Conservation (phyloP, 768 basidiomycete genomes). For the Tricholoma furcatifolium region DNA sequence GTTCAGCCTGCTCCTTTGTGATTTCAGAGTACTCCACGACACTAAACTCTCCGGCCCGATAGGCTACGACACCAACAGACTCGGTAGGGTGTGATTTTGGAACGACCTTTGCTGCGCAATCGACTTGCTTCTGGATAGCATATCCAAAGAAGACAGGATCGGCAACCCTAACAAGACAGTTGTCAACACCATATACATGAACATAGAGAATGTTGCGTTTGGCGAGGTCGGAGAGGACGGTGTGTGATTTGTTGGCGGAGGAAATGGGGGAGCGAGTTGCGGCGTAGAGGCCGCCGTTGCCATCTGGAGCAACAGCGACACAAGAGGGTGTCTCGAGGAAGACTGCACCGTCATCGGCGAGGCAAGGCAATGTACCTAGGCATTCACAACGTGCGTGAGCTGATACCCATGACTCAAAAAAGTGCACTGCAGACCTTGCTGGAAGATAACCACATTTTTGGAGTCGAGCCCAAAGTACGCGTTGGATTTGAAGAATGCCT, state of each 20-base stretch:
- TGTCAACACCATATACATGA: conserved; percentile 97
- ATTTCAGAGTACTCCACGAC: conserved; percentile 99
- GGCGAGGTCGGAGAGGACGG: conserved; percentile 83
- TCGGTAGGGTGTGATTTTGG: conserved; percentile 85
- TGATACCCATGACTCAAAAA: conserved; percentile 8
- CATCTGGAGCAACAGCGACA: conserved; percentile 95
- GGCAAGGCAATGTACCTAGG: conserved; percentile 90
- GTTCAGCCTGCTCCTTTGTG: conserved; percentile 80
- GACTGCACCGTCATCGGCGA: conserved; percentile 92
- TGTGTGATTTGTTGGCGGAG: conserved; percentile 52
- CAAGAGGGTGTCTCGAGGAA: conserved; percentile 76
- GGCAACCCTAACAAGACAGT: conserved; percentile 96
- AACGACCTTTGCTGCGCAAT: conserved; percentile 96
- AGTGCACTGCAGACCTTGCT: conserved; percentile 71
- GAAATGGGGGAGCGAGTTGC: conserved; percentile 82
- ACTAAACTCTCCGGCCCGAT: conserved; percentile 77
- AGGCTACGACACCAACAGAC: conserved; percentile 92
- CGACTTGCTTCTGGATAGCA: conserved; percentile 83
- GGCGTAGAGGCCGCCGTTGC: conserved; percentile 96
- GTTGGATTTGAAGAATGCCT: conserved; percentile 77
- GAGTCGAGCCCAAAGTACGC: conserved; percentile 78
- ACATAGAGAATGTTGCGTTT: conserved; percentile 80
- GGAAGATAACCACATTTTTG: conserved; percentile 88
- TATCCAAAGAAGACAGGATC: conserved; percentile 97
- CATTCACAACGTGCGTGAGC: background rate